Evolutionary conservation across 2,329 filamentous ascomycete species (phyloP), one percentile per base, ranked within the genome.

Genomic region (Colletotrichum sublineola): DNA sequence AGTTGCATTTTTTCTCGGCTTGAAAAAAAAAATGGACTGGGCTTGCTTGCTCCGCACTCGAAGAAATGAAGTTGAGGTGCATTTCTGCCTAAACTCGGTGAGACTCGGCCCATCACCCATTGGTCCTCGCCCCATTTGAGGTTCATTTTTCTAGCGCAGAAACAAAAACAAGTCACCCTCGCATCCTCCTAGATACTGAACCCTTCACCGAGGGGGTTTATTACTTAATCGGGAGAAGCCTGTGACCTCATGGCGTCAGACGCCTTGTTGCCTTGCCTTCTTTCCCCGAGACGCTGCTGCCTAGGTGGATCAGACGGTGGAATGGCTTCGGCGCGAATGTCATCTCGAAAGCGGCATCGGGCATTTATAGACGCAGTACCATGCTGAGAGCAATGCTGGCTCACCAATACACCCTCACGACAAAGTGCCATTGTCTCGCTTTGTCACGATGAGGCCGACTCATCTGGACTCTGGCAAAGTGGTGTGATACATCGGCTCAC

Each of bases 51-150:
- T n/a, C n/a, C n/a, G n/a, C n/a, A n/a, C n/a, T n/a, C n/a, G n/a
- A n/a, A n/a, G n/a, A n/a, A n/a, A n/a, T n/a, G n/a, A n/a, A n/a
- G n/a, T n/a, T n/a, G n/a, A 67, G 63, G 55, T 24, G 29, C 55
- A 60, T 60, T 67, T 60, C 53, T 52, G 24, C 64, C 64, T 60
- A 33, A 24, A 44, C 36, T 62, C 65, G 65, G 65, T 67, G 65
- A 55, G 36, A 12, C 6, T n/a, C 1, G n/a, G n/a, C n/a, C n/a
- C n/a, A n/a, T n/a, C n/a, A n/a, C n/a, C n/a, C n/a, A n/a, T n/a
- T n/a, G n/a, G n/a, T n/a, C n/a, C 20, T 24, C 5, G 11, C 52
- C 40, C 52, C 14, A 5, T 20, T 36, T 67, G 64, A 53, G 56
- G 64, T 11, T 52, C 36, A 67, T 53, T 67, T 67, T n/a, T n/a